Base-by-base conservation (phyloP, 2,329 filamentous ascomycete genomes). In the Dactylellina sp. region DNA sequence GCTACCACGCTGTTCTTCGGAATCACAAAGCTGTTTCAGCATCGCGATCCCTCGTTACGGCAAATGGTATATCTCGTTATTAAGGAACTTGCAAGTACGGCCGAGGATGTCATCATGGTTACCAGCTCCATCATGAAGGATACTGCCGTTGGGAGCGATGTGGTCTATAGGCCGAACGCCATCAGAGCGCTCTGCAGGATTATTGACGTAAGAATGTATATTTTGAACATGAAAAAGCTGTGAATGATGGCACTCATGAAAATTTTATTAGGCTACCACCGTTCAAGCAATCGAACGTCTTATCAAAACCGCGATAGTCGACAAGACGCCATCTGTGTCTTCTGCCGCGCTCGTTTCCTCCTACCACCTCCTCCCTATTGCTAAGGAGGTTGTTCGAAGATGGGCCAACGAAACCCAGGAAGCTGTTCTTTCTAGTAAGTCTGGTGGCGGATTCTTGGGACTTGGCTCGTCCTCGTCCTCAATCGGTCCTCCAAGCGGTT, bases 111-210 rank as follows among this genome's bases (percentile, higher is more conserved):
- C 77, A 99, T 99, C 81, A 98, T 99, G 95, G 95, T 97, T 75
- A 99, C 95, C 16, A 96, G 92, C 83, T 97, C 94, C 78, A 97
- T 99, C 79, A 99, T 98, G 95, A 99, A 99, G 85, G 95, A 99
- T 82, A 97, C 94, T 9, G 93, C 93, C 59, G 93, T 96, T 76
- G 92, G 93, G 80, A 97, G 92, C 80, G 95, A 98, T 81, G 90
- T 93, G 60, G 89, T 97, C 65, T 97, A 93, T 84, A 88, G 95
- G 79, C 92, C 95, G 59, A 99, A 99, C 84, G 94, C 95, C 76
- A 98, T 98, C 81, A 88, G 95, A 79, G 93, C 94, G 40, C 85
- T 98, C 78, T 98, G 94, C 84, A 90, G 95, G 78, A 97, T 99
- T 80, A 98, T 98, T 80, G 93, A 97, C 84, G 92, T 94, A 86